phyloP scores from a whole-genome alignment of 306 rosid species.

The Vigna hirtella region DNA sequence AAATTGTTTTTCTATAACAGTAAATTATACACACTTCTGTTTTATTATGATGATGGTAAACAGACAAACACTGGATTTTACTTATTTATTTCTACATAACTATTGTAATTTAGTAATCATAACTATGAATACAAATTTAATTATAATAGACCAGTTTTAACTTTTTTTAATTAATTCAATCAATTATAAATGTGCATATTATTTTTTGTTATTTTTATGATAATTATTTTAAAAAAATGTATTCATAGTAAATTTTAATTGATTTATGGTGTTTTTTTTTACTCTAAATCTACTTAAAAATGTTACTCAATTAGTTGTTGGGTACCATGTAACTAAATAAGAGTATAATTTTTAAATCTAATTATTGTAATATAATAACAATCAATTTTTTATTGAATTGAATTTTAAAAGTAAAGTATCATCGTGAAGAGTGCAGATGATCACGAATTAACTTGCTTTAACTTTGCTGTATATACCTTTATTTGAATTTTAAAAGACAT shows the following conservation, averaged over 20 bases:
- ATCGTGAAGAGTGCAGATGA: constrained; percentile 48
- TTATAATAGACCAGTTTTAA: neutral
- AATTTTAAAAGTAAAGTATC: neutral
- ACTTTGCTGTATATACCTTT: constrained; percentile 24
- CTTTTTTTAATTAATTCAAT: neutral
- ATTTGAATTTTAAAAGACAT: neutral
- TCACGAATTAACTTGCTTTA: constrained; percentile 38
- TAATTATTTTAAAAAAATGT: neutral
- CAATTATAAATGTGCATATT: neutral
- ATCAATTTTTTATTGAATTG: neutral
- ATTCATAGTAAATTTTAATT: neutral
- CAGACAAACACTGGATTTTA: neutral
- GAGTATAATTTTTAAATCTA: neutral
- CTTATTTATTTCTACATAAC: neutral
- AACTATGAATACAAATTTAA: neutral
- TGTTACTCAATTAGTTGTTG: neutral
- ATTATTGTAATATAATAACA: neutral
- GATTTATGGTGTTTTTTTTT: neutral
- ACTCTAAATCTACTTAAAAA: neutral
- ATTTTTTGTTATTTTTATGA: neutral
- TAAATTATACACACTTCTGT: neutral
- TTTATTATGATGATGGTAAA: neutral
- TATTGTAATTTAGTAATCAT: neutral
- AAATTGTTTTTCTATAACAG: neutral
- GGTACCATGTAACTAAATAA: neutral